A percentile compares a stretch with the other conserved stretches of the same genome.
Conservation (phyloP, 2,329 filamentous ascomycete species). For the Trichophyton rubrum region DNA sequence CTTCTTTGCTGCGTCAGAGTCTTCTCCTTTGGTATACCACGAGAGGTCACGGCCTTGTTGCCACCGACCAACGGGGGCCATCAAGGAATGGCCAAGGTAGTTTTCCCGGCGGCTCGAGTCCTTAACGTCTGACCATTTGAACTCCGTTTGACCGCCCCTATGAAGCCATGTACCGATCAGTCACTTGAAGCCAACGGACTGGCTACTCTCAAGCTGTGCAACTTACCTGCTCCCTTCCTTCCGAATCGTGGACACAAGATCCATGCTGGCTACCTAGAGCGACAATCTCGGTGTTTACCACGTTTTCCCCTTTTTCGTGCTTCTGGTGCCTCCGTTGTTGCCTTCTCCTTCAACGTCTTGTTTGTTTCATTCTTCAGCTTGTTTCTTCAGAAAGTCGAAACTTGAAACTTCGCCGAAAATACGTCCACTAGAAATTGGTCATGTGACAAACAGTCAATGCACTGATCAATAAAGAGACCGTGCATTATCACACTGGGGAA, state of each 20-base stretch:
- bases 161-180: constrained; percentile 9
- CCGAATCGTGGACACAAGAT: constrained; percentile 81
- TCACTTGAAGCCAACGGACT: not conserved
- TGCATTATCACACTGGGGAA: not conserved
- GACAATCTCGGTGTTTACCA: not conserved
- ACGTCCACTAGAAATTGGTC: too few relatives aligned
- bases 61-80: constrained; percentile 87
- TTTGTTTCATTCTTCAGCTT: not conserved
- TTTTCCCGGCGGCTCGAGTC: constrained; percentile 78
- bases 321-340: too few relatives aligned
- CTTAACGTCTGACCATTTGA: constrained; percentile 93
- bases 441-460: not conserved
- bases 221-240: constrained; percentile 67
- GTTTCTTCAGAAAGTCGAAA: not conserved
- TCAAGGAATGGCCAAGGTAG: constrained; percentile 79
- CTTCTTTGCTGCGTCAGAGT: constrained; percentile 34
- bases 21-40: constrained; percentile 53
- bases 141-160: constrained; percentile 76
- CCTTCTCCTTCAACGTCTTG: not conserved
- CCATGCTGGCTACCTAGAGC: constrained; percentile 48
- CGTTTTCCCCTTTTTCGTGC: too few relatives aligned
- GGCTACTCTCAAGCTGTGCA: not conserved
- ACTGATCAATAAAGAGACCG: not conserved
- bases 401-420: not conserved
- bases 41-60: constrained; percentile 60